Base-by-base conservation (phyloP, 2,329 filamentous ascomycete genomes). In the Coleophoma eucalyptorum region DNA sequence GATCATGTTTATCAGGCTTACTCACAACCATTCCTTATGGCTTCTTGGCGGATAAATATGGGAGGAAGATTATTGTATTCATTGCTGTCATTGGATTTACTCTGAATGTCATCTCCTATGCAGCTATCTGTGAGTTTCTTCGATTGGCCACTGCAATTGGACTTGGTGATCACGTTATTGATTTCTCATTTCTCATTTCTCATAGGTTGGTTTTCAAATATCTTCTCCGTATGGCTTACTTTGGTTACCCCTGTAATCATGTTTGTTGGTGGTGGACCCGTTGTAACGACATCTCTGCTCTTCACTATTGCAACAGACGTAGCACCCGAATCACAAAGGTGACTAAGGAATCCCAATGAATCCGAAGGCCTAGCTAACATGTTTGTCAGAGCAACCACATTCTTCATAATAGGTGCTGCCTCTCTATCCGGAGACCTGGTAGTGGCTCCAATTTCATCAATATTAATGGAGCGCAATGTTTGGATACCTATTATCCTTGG, bases 1-100 rank as follows among this genome's bases (percentile, higher is more conserved):
- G 16, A 42, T n/a, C 8, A 18, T 41, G n/a, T 10, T 18, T 4
- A 37, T 42, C 79, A 67, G 72, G 78, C 50, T 79, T 80, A 70
- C 77, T 74, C 13, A 76, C 80, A 54, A 77, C 77, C 3, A 41
- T 48, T 41, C 54, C 54, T 5, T 58, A 55, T 37, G 55, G 56
- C 4, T 38, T 49, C n/a, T 18, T 57, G 16, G 50, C 54, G 7
- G 55, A 58, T 46, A 57, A 49, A 16, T 35, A 53, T 42, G 56
- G 54, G 4, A 48, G 56, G 18, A 55, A 50, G n/a, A 8, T 46
- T 11, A 53, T 58, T 5, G 11, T 57, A 3, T 21, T 52, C 33
- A 26, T 50, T 34, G 15, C 40, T 12, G 21, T 55, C 12, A 31
- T 48, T 3, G 56, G 55, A 6, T 19, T 57, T 12, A n/a, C 26